Base-by-base conservation (phyloP, 352 stramenopile genomes). In the Peronospora destructor region DNA sequence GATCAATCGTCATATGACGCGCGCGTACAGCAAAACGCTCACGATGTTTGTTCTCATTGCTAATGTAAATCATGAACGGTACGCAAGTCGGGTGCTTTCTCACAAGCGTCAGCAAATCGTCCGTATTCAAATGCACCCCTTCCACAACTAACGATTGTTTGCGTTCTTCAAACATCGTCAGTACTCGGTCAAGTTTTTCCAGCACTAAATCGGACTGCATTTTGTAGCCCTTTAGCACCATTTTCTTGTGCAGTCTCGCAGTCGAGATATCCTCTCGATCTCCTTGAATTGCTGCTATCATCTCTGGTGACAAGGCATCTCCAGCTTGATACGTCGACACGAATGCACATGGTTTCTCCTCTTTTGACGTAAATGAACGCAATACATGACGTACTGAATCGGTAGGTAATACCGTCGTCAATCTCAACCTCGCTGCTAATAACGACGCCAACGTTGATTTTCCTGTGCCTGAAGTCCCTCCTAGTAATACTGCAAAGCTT, bases 31-130 rank as follows among this genome's bases (percentile, higher is more conserved):
- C 83, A 26, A 94, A 94, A 8, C 82, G 71, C 36, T 94, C 80
- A 49, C 83, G 80, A 58, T 94, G 83, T 64, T 91, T 91, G 49
- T 84, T 73, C 55, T 94, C 83, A 37, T 94, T 91, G 26, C 79
- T 91, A 48, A 94, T 94, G 68, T 94, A 91, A 55, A 94, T 91
- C 45, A 94, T 60, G 43, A 94, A 94, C 25, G 83, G 83, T 34
- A 94, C 78, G 51, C 80, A 91, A 36, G 81, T 91, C 13, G 83
- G 83, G 46, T 94, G 83, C 14, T 71, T 71, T 16, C 82, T 77
- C 17, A 94, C 79, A 12, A 94, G 70, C 43, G 82, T 70, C 36
- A 84, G 52, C 63, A 94, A 74, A 44, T 90, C 74, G 41, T 91
- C 78, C 45, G 72, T 90, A 61, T 91, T 91, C 44, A 94, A 43